Percentiles rank a stretch among this genome's conserved stretches.
Conservation (phyloP, 345 rosid genomes). For the Bruguiera gymnorhiza region DNA sequence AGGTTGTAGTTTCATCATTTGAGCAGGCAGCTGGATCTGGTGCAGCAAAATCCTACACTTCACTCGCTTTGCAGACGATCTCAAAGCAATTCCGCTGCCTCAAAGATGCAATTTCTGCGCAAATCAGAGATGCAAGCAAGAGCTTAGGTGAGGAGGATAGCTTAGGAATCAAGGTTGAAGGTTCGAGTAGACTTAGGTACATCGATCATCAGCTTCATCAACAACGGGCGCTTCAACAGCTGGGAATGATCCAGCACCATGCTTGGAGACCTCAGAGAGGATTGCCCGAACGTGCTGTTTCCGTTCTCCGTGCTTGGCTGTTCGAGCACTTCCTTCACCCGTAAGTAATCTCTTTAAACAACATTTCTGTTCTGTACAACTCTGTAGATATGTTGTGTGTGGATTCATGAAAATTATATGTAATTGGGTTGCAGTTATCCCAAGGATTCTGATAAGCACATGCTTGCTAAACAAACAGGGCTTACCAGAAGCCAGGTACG, state of each 20-base stretch:
- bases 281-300: constrained; percentile 75
- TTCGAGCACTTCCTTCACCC: constrained; percentile 89
- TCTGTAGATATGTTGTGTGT: too few relatives aligned
- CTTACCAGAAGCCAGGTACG: constrained; percentile 76
- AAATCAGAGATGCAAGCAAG: constrained; percentile 53
- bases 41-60: constrained; percentile 61
- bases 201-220: constrained; percentile 55
- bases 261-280: constrained; percentile 84
- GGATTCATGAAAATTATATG: not conserved
- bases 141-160: constrained; percentile 60
- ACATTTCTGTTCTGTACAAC: not conserved
- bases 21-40: constrained; percentile 65
- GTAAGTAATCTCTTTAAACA: constrained; percentile 29
- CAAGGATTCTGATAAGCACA: constrained; percentile 69
- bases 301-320: constrained; percentile 79
- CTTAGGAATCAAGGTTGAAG: constrained; percentile 40
- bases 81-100: constrained; percentile 71
- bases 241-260: constrained; percentile 54
- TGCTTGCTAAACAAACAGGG: constrained; percentile 83
- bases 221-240: constrained; percentile 49
- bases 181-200: constrained; percentile 39
- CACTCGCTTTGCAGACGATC: constrained; percentile 62
- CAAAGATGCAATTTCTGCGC: constrained; percentile 56
- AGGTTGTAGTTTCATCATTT: constrained; percentile 47
- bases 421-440: constrained; percentile 49